Evolutionary conservation across 2,329 filamentous ascomycete species (phyloP).

Genomic region (Gliomastix tumulicola): DNA sequence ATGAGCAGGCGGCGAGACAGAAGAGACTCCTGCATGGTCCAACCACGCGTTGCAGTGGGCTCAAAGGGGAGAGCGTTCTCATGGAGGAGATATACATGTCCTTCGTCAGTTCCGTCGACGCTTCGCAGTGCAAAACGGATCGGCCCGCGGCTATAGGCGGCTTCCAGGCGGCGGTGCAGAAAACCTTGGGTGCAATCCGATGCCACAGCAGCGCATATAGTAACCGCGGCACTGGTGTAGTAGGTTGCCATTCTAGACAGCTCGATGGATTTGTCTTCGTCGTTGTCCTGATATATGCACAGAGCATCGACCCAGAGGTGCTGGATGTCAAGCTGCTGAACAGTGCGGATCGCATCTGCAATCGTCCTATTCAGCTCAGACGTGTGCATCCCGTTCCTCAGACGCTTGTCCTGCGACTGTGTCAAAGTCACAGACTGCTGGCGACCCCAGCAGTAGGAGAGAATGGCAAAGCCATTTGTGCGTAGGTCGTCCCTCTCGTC

Average conservation of each 20-base stretch:
- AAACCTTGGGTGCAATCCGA: background rate
- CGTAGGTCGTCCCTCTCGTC: no score
- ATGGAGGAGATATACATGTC: background rate
- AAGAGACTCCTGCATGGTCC: constrained; percentile 6
- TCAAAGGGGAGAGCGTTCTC: no score
- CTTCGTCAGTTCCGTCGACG: background rate
- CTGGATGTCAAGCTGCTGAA: constrained; percentile 1
- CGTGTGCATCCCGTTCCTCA: no score
- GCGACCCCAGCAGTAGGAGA: no score
- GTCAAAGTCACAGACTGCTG: no score
- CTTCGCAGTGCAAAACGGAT: background rate
- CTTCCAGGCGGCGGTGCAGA: background rate
- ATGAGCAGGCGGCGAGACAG: constrained; percentile 5
- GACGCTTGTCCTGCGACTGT: no score
- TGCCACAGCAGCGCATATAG: constrained; percentile 3
- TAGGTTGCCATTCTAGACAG: constrained; percentile 9
- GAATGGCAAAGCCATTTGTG: no score
- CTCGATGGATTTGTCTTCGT: constrained; percentile 5
- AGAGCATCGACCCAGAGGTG: constrained; percentile 12
- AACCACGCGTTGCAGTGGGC: constrained; percentile 3
- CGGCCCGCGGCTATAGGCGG: background rate
- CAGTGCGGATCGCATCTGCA: background rate
- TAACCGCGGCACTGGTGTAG: constrained; percentile 2
- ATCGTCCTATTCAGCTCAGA: no score
- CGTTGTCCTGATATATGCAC: constrained; percentile 10